Conservation (phyloP, 495 filamentous ascomycete genomes). For the Pseudoneurospora amorphoporcata region DNA sequence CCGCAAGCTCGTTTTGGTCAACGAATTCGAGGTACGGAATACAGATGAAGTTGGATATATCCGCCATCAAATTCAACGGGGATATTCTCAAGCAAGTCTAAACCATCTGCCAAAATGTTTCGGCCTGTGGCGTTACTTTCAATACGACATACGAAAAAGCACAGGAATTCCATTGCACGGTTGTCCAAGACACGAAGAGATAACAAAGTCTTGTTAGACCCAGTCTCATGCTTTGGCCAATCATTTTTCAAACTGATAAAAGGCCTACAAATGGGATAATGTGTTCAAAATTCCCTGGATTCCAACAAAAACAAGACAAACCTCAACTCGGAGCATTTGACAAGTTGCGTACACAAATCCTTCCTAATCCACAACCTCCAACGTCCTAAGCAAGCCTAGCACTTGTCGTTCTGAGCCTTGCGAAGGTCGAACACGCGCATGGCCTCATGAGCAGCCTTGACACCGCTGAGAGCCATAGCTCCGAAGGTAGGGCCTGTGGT, state of each 20-base stretch:
- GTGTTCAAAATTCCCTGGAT: background rate
- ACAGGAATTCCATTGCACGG: too few relatives aligned
- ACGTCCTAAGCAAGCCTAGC: background rate
- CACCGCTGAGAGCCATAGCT: constrained; percentile 74
- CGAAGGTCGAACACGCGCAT: constrained; percentile 65
- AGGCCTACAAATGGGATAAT: background rate
- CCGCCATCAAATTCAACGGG: background rate
- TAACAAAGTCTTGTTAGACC: too few relatives aligned
- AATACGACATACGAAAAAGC: too few relatives aligned
- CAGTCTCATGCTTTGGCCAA: too few relatives aligned
- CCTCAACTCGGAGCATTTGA: background rate
- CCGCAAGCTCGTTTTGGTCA: background rate
- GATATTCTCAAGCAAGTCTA: too few relatives aligned
- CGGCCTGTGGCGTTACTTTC: too few relatives aligned
- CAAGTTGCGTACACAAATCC: background rate
- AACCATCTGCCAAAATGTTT: too few relatives aligned
- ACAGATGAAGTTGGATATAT: background rate
- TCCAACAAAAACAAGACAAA: background rate
- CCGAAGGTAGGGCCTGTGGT: constrained; percentile 47
- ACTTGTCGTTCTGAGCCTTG: constrained; percentile 44
- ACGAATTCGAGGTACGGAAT: background rate
- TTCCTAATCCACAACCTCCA: background rate
- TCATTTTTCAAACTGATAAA: too few relatives aligned
- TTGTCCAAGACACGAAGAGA: too few relatives aligned
- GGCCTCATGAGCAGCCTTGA: constrained; percentile 82